Evolutionary conservation across 2,329 filamentous ascomycete genomes (phyloP), one percentile per base, ranked within the genome.

Genomic region (Trichophyton mentagrophytes): DNA sequence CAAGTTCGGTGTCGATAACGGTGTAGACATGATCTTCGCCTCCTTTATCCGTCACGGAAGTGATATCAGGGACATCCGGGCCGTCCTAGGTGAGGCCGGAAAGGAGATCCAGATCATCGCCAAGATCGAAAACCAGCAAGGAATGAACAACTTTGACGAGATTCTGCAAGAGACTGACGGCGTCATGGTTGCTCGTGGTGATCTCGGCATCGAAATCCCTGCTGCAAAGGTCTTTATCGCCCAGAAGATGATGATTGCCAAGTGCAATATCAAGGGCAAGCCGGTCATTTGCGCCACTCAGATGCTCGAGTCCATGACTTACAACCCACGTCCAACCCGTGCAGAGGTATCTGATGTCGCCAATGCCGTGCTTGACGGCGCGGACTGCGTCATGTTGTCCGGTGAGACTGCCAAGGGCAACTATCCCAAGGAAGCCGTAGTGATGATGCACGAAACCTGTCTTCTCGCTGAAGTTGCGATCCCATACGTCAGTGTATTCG

Each of bases 221-320:
- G 92, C 93, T 64, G 90, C 92, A 66, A 93, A 99, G 82, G 93
- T 99, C 67, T 99, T 99, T 78, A 90, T 95, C 68, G 93, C 93
- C 61, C 93, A 99, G 83, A 99, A 99, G 88, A 99, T 99, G 89
- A 91, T 99, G 84, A 99, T 99, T 77, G 91, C 93, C 78, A 97
- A 97, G 86, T 99, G 93, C 85, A 99, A 99, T 82, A 86, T 96
- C 73, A 91, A 90, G 68, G 93, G 93, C 78, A 99, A 99, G 84
- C 93, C 93, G 68, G 91, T 92, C 76, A 96, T 99, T 75, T 97
- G 92, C 78, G 93, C 93, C 63, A 99, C 93, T 46, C 93, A 99
- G 82, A 99, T 99, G 93, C 85, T 99, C 68, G 93, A 99, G 84
- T 96, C 90, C 67, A 99, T 99, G 93, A 99, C 96, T 77, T 96